Evolutionary conservation across 306 rosid species (phyloP).

Genomic region (Quercus ilex): DNA sequence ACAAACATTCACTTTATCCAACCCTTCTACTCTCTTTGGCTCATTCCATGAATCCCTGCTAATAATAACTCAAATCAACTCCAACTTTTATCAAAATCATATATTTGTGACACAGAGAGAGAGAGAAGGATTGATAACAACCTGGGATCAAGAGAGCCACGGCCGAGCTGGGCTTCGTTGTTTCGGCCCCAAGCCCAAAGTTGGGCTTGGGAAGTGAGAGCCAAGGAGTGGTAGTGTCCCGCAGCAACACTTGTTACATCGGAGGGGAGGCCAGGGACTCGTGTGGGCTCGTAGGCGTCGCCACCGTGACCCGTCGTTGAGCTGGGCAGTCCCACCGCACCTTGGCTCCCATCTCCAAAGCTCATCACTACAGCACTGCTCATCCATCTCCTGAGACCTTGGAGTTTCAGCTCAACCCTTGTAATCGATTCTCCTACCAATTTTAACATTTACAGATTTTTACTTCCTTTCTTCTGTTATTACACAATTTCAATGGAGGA

Average conservation of each 20-base stretch:
- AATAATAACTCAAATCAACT: not conserved
- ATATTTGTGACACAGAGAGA: not conserved
- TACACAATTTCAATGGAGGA: not conserved
- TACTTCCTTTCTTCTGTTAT: not conserved
- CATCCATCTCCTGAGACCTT: slow-evolving; percentile 33
- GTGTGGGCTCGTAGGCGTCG: slow-evolving; percentile 73
- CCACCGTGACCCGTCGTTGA: slow-evolving; percentile 47
- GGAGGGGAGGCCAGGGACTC: slow-evolving; percentile 52
- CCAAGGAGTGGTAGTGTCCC: slow-evolving; percentile 91
- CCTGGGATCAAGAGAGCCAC: slow-evolving; percentile 57
- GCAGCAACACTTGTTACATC: slow-evolving; percentile 50
- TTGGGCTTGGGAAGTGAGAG: slow-evolving; percentile 50
- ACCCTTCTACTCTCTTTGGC: slow-evolving; percentile 52
- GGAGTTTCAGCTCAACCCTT: not conserved
- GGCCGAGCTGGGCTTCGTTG: slow-evolving; percentile 83
- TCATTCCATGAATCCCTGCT: slow-evolving; percentile 76
- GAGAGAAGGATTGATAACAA: not conserved
- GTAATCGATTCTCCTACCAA: not conserved
- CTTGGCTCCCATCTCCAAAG: slow-evolving; percentile 87
- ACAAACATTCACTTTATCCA: slow-evolving; percentile 54
- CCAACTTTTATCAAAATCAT: not conserved
- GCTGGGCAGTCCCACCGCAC: slow-evolving; percentile 72
- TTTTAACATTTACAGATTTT: not conserved
- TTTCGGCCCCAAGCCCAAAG: slow-evolving; percentile 96
- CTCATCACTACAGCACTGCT: slow-evolving; percentile 61